Percentiles rank a stretch among this genome's conserved stretches.
These are phyloP conservation scores for Exophiala sideris DNA, from an alignment of 2,329 filamentous ascomycete species.

Conservation along the genomic window DNA sequence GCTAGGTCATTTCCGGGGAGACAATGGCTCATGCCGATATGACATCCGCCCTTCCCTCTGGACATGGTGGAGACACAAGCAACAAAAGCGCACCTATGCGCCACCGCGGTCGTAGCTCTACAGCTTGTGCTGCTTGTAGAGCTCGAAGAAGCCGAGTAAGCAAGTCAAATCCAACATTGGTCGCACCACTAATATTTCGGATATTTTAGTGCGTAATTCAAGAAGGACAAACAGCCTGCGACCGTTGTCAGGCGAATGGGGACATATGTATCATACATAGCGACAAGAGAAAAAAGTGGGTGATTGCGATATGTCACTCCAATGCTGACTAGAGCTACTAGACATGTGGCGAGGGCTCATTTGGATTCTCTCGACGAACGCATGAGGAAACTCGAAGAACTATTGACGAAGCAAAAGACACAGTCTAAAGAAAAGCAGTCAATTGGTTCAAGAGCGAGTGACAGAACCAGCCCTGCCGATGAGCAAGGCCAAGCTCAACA, in stretches of 20 bases:
- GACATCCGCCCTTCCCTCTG: background rate
- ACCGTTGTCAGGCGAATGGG: background rate
- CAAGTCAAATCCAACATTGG: background rate
- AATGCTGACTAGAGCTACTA: background rate
- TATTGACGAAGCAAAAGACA: background rate
- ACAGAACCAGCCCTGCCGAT: background rate
- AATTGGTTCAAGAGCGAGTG: background rate
- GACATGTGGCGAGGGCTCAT: constrained; percentile 1
- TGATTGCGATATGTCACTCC: background rate
- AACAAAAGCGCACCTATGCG: background rate
- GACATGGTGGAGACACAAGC: background rate
- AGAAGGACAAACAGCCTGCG: background rate
- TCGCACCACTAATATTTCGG: background rate
- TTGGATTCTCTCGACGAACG: constrained; percentile 1
- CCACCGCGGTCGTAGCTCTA: background rate
- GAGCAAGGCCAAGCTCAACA: background rate
- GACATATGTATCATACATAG: background rate
- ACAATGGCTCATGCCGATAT: no score
- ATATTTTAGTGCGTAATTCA: background rate
- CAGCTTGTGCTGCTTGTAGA: constrained; percentile 1
- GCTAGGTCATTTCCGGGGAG: no score
- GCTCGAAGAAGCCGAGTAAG: background rate
- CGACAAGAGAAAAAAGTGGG: background rate
- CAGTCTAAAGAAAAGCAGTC: background rate
- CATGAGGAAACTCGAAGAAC: background rate